A percentile compares a stretch with the other conserved stretches of the same genome.
Evolutionary conservation across 306 rosid genomes (phyloP).

Genomic region (Castanopsis chinensis): DNA sequence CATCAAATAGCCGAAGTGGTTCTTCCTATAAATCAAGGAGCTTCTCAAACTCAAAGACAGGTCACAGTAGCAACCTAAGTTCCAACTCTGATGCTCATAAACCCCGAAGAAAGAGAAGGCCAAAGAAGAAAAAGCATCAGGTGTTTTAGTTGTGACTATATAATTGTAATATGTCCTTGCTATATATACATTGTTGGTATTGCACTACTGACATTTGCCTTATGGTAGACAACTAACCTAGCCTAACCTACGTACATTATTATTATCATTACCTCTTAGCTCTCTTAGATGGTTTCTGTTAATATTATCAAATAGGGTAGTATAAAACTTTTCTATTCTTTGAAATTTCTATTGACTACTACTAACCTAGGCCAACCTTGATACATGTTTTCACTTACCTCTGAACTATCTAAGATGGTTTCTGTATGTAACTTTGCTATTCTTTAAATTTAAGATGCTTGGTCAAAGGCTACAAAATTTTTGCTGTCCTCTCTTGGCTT

Average conservation of each 20-base stretch:
- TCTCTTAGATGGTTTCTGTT: not conserved
- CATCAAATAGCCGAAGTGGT: conserved; percentile 68
- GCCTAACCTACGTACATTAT: not conserved
- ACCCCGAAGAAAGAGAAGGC: conserved; percentile 93
- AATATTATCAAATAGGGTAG: not conserved
- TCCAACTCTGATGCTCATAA: conserved; percentile 98
- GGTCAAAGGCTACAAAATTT: not conserved
- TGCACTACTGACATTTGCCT: not conserved
- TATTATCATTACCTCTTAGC: not conserved
- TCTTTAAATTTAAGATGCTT: not conserved
- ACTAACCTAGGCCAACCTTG: not conserved
- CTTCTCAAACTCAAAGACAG: conserved; percentile 70
- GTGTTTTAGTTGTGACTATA: conserved; percentile 33
- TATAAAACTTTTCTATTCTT: not conserved
- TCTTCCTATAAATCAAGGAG: conserved; percentile 56
- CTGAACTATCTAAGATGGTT: not conserved
- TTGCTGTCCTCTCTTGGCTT: not conserved
- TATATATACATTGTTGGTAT: not conserved
- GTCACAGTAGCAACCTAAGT: conserved; percentile 85
- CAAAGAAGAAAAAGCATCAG: conserved; percentile 86
- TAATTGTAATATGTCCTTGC: not conserved
- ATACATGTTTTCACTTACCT: not conserved
- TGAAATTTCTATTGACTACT: not conserved
- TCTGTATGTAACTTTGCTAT: not conserved
- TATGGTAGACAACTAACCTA: not conserved